Evolutionary conservation across 352 stramenopile genomes (phyloP).

Genomic region (Pythium brachiatum): DNA sequence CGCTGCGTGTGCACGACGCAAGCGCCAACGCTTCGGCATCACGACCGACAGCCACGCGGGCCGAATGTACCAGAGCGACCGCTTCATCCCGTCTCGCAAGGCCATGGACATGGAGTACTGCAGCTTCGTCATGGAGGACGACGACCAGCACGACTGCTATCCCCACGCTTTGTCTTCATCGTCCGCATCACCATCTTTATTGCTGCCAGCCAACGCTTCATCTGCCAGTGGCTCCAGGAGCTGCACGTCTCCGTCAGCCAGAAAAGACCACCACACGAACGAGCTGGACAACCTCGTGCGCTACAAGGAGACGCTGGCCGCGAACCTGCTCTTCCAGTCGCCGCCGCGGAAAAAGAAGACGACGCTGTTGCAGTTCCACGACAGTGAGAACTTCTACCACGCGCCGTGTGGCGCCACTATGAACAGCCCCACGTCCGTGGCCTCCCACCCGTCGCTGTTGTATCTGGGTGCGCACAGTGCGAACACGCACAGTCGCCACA

Average conservation of each 20-base stretch:
- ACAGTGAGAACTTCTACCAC: constrained; percentile 4
- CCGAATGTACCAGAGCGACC: constrained; percentile 34
- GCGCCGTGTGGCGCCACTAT: background rate
- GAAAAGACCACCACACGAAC: constrained; percentile 6
- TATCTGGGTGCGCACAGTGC: constrained; percentile 9
- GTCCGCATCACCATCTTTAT: background rate
- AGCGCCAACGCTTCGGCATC: constrained; percentile 28
- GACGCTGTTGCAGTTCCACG: constrained; percentile 31
- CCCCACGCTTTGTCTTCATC: background rate
- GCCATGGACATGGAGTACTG: constrained; percentile 49
- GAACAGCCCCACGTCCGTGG: constrained; percentile 7
- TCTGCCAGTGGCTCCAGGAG: background rate
- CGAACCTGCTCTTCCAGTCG: constrained; percentile 32
- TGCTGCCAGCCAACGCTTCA: background rate
- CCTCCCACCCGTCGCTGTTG: constrained; percentile 23
- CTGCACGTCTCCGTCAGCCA: background rate
- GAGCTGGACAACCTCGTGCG: constrained; percentile 31
- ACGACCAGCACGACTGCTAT: background rate
- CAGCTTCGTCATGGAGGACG: constrained; percentile 32
- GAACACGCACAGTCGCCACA: constrained; percentile 22
- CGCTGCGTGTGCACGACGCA: constrained; percentile 15
- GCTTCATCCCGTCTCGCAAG: constrained; percentile 43
- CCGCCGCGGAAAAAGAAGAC: constrained; percentile 16
- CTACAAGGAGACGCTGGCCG: constrained; percentile 35
- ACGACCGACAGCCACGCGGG: background rate